Percentiles rank a stretch among this genome's conserved stretches.
Conservation (phyloP, 2,329 filamentous ascomycete genomes). For the Thermothelomyces thermophilus region DNA sequence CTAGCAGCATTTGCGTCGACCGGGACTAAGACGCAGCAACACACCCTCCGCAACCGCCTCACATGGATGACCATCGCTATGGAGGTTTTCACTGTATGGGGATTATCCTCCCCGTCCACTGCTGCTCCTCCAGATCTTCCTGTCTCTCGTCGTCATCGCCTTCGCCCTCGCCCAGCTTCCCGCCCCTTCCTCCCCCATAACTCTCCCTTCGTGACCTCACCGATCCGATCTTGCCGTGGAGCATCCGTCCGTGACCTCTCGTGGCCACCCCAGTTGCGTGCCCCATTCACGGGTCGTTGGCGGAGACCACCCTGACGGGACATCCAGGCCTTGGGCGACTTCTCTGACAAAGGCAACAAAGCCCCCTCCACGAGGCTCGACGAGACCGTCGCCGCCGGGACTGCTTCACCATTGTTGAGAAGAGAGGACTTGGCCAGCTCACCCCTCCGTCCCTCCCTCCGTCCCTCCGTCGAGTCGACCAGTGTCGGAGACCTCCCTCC, state of each 20-base stretch:
- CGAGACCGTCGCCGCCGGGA: neutral
- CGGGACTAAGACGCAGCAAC: conserved; percentile 25
- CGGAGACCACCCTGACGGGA: conserved; percentile 8
- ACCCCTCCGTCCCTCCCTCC: neutral
- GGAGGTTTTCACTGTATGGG: conserved; percentile 23
- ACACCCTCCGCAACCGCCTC: conserved; percentile 25
- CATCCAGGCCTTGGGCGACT: neutral
- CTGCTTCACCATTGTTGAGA: neutral
- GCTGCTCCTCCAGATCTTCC: neutral
- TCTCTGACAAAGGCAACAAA: conserved; percentile 7
- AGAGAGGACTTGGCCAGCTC: neutral
- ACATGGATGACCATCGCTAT: conserved; percentile 25
- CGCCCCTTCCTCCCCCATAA: neutral
- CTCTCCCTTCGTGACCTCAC: conserved; percentile 1
- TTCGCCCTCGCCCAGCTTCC: neutral
- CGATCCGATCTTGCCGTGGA: conserved; percentile 14
- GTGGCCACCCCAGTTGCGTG: conserved; percentile 8
- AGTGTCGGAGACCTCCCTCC: too few relatives aligned
- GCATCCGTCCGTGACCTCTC: conserved; percentile 9
- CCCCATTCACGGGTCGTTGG: neutral
- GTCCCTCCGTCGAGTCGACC: too few relatives aligned
- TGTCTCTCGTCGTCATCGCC: neutral
- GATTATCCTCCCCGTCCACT: conserved; percentile 19
- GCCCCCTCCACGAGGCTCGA: neutral
- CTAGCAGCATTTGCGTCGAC: conserved; percentile 28